Evolutionary conservation across 306 rosid genomes (phyloP), one percentile per base, ranked within the genome.

Genomic region (Rubus idaeus): DNA sequence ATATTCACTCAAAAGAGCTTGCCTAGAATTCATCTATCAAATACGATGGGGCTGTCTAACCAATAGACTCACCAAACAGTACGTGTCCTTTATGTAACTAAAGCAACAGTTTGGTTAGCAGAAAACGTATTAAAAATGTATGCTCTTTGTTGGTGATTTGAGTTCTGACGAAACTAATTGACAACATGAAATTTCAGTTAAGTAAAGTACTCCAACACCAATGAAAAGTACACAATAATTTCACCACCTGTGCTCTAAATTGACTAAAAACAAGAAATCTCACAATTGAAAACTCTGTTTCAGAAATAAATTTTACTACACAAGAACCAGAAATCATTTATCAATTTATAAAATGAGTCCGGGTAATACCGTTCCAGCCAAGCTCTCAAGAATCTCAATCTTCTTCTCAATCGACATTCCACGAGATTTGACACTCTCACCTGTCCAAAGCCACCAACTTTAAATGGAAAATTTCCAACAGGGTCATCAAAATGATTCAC

Each of bases 371-470:
- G 87, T 83, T 84, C 98, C 97, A 66, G 87, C 77, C 84, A 93
- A 80, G 88, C 88, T 83, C 83, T 93, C 98, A 51, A 91, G 87
- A 68, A 83, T 83, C 65, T 91, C 98, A 41, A 93, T 89, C 89
- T 86, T 93, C 89, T 91, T 93, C 86, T 93, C 97, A 80, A 93
- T 75, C 67, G 98, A 89, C 91, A 88, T 80, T 6, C 86, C 87
- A 76, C 67, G 80, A 20, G 88, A 83, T 77, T 87, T 85, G 17
- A 75, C 80, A 70, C 70, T 86, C 45, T 88, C 93, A 44, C 86
- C 91, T 87, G 82, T 40, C 47, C 79, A 80, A 66, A 76, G 70
- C 50, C 50, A 78, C 58, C 69, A 79, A 6, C 45, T 78, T 67
- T 40, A 51, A 20, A 18, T 16, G 0, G 42, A 26, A 70, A 39